Base-by-base conservation (phyloP, 2,329 filamentous ascomycete genomes). In the Stylonectria norvegica region DNA sequence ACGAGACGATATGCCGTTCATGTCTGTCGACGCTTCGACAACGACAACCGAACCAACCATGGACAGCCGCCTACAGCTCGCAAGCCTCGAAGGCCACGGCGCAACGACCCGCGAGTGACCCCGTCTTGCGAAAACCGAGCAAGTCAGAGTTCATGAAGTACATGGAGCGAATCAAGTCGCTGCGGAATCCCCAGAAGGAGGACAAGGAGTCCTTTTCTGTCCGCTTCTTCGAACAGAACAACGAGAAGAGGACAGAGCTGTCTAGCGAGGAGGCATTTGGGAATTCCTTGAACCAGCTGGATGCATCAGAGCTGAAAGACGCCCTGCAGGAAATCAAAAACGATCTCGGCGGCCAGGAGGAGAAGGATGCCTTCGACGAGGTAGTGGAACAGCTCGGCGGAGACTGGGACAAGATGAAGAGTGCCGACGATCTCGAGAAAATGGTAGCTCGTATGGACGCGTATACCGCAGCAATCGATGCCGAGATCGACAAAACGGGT, bases 201-300 rank as follows among this genome's bases (percentile, higher is more conserved):
- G 37, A 36, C 2, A 42, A 36, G n/a, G 38, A 46, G 5, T 44
- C 55, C 12, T 62, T 60, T 23, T 58, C 61, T 3, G 63, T 76
- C 9, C 65, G 67, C 7, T 76, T 67, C 52, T 78, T 74, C 45
- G 72, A 78, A 39, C 68, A 76, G 52, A 64, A 65, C 11, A 60
- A 62, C 3, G 48, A 58, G 20, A 50, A 54, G 6, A 50, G 71
- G 10, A 64, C 57, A 12, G 64, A 66, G 47, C 56, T 76, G 14
- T 47, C 51, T 8, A 52, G 61, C 42, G 59, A 67, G 34, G 59
- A 68, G n/a, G 66, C 65, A 6, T 73, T 73, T 42, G 60, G 53
- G 22, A 55, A 64, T 16, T 66, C 68, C 0, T 38, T 73, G 5
- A 55, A 63, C 45, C 48, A 50, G 9, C 49, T 65, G 23, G 64